These are phyloP conservation scores for Phoenix roebelenii DNA, from an alignment of 176 grass and related monocot genomes.

Conservation along the genomic window DNA sequence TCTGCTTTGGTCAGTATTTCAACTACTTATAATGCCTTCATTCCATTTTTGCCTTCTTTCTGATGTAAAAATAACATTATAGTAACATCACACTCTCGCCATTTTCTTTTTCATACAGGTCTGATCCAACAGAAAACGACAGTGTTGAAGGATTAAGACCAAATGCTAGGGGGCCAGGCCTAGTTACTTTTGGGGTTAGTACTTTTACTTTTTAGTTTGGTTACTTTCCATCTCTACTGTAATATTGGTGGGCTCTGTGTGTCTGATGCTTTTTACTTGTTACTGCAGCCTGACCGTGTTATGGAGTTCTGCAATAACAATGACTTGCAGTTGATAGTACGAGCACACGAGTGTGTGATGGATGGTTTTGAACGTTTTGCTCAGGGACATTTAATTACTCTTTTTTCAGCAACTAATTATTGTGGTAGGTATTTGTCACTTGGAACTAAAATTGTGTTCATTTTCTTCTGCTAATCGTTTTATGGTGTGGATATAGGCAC, in stretches of 20 bases:
- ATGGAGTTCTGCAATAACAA: constrained; percentile 99
- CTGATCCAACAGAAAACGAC: constrained; percentile 98
- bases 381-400: constrained; percentile 96
- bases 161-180: constrained; percentile 94
- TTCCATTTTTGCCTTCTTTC: constrained; percentile 1
- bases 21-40: not conserved
- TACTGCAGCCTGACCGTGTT: constrained; percentile 82
- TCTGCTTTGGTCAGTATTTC: constrained; percentile 73
- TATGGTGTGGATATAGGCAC: constrained; percentile 39
- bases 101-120: constrained; percentile 46
- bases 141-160: constrained; percentile 92
- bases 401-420: constrained; percentile 98
- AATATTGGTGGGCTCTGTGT: not conserved
- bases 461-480: not conserved
- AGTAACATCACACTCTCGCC: constrained; percentile 9
- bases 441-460: not conserved
- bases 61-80: not conserved
- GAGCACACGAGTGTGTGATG: constrained; percentile 99
- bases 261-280: constrained; percentile 5
- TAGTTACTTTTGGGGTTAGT: constrained; percentile 96
- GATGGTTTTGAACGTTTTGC: constrained; percentile 99
- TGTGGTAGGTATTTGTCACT: constrained; percentile 43
- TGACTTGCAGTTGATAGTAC: constrained; percentile 88
- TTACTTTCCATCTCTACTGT: too few relatives aligned
- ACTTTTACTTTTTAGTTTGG: not conserved